Evolutionary conservation across 129 eudicot genomes (phyloP), one percentile per base, ranked within the genome.

Genomic region (Flaveria trinervia): DNA sequence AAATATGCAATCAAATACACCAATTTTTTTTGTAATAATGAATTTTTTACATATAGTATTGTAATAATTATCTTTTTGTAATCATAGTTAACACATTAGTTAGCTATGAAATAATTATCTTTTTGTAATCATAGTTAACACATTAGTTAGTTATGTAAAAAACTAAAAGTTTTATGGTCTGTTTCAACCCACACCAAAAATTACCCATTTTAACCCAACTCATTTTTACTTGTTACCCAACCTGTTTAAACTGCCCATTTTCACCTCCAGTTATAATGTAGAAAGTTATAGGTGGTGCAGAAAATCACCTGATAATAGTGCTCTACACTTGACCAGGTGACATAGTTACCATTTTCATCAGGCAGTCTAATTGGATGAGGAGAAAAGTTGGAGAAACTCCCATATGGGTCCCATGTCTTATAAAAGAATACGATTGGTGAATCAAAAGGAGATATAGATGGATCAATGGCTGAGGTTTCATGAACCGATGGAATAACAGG

Each of bases 341-440:
- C 73, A 83, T 79, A 82, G 57, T 84, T 88, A 55, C 92, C 94
- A 46, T 68, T 86, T 77, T 85, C 92, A 82, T 86, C 96, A 77
- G 85, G 86, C 87, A 94, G 79, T 77, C 59, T 79, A 68, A 94
- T 87, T 50, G 97, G 96, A 79, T 94, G 97, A 78, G 87, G 89
- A 67, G 99, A 94, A 86, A 91, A 94, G 79, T 94, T 94, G 22
- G 99, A 94, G 71, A 94, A 91, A 65, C 97, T 87, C 26, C 97
- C 99, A 28, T 89, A 89, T 51, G 92, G 99, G 80, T 94, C 99
- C 99, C 99, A 94, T 69, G 99, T 86, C 80, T 94, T 94, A 57
- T 91, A 94, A 48, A 94, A 91, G 88, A 88, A 91, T 77, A 94
- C 89, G 70, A 91, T 83, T 75, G 80, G 88, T 46, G 99, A 81